phyloP scores from a whole-genome alignment of 768 basidiomycete genomes.

The Dioszegia hungarica region DNA sequence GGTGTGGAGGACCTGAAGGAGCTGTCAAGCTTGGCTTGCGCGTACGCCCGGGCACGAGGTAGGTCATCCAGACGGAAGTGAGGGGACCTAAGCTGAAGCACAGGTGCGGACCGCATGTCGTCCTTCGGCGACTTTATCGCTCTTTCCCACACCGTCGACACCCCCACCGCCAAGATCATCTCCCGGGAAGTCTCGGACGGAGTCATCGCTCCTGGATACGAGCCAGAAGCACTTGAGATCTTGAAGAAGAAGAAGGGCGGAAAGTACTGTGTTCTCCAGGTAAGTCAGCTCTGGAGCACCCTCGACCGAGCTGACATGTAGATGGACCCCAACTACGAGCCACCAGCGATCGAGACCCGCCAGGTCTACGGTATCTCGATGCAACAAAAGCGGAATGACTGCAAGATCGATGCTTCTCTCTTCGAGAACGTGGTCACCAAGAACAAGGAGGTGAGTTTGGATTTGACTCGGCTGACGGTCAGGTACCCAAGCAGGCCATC shows the following conservation, averaged over 20 bases:
- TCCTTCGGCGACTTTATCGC: slow-evolving; percentile 99
- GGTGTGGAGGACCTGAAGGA: slow-evolving; percentile 90
- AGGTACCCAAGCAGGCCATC: slow-evolving; percentile 71
- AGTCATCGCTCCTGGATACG: slow-evolving; percentile 92
- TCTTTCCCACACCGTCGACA: slow-evolving; percentile 83
- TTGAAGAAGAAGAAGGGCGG: slow-evolving; percentile 94
- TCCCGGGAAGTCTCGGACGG: slow-evolving; percentile 99
- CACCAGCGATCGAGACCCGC: slow-evolving; percentile 77
- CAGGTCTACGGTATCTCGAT: slow-evolving; percentile 90
- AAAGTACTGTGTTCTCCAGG: slow-evolving; percentile 96
- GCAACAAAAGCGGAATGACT: slow-evolving; percentile 85
- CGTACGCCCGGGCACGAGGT: slow-evolving; percentile 95
- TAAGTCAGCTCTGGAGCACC: slow-evolving; percentile 41
- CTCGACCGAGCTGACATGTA: slow-evolving; percentile 43
- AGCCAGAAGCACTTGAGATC: slow-evolving; percentile 78
- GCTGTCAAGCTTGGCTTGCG: slow-evolving; percentile 79
- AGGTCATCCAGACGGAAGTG: slow-evolving; percentile 19
- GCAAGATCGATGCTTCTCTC: slow-evolving; percentile 71
- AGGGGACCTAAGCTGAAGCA: neutral
- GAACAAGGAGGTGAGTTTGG: slow-evolving; percentile 67
- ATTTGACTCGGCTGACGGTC: slow-evolving; percentile 1
- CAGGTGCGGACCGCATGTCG: slow-evolving; percentile 97
- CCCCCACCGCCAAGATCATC: slow-evolving; percentile 91
- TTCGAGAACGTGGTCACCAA: slow-evolving; percentile 85
- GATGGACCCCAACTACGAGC: slow-evolving; percentile 83